Evolutionary conservation across 2,329 filamentous ascomycete genomes (phyloP).

Genomic region (Phialemoniopsis sp.): DNA sequence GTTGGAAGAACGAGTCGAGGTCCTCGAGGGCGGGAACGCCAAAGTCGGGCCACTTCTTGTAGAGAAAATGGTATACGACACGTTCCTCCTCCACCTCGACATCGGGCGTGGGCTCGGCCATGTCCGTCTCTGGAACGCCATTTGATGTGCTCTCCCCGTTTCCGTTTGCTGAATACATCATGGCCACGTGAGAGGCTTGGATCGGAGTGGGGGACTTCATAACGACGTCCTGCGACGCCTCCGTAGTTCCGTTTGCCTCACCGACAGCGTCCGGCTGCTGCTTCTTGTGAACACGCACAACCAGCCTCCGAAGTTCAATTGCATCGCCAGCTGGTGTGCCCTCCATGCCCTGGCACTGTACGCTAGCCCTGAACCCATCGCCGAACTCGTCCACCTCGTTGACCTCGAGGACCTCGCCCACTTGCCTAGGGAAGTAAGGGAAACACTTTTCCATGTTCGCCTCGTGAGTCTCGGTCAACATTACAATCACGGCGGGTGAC

Average conservation of each 20-base stretch:
- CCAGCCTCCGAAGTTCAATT: conserved; percentile 72
- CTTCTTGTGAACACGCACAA: conserved; percentile 40
- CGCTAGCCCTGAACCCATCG: conserved; percentile 63
- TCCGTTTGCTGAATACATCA: neutral
- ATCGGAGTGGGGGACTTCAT: conserved; percentile 8
- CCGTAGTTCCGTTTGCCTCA: neutral
- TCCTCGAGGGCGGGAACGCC: conserved; percentile 70
- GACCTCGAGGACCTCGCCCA: conserved; percentile 49
- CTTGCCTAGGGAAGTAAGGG: conserved; percentile 72
- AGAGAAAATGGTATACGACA: conserved; percentile 78
- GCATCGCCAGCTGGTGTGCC: conserved; percentile 50
- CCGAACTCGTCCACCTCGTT: conserved; percentile 62
- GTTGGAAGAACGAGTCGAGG: conserved; percentile 61
- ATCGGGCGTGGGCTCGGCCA: conserved; percentile 8
- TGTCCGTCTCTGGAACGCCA: neutral
- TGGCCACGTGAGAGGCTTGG: no score
- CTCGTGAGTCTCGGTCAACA: conserved; percentile 90
- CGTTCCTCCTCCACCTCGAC: conserved; percentile 45
- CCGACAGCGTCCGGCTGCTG: neutral
- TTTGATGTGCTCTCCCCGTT: neutral
- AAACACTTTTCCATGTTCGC: conserved; percentile 76
- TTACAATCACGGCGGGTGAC: conserved; percentile 79
- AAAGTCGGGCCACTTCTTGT: conserved; percentile 87
- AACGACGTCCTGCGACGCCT: conserved; percentile 6
- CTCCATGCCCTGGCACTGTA: conserved; percentile 62